Base-by-base conservation (phyloP, 2,329 filamentous ascomycete genomes). In the Dactylellina sp. region DNA sequence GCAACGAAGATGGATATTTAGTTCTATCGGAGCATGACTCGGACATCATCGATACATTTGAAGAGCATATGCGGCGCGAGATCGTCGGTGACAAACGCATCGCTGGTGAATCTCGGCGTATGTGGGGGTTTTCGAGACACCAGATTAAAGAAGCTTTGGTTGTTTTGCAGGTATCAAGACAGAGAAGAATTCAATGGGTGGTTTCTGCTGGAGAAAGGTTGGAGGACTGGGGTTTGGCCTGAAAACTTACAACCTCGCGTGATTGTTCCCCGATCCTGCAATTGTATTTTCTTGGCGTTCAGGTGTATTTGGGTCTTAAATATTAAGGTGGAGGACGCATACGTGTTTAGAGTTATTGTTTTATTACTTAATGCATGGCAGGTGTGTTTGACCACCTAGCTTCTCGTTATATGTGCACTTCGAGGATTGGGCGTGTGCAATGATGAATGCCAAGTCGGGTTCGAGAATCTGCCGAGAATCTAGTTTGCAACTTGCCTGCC, bases 71-170 rank as follows among this genome's bases (percentile, higher is more conserved):
- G 50, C 28, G 71, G 25, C 61, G 71, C 7, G 71, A 75, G 9
- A 68, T 75, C 11, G 52, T 75, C 28, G 71, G 71, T 18, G 14
- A 50, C 20, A 75, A 63, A 46, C 47, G 44, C 16, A 18, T 75
- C 11, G 55, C 71, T 20, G 71, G 71, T 24, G 71, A 75, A 42
- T 63, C 62, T n/a, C 20, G 71, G 22, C 59, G 71, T 5, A 63
- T 66, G 62, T 75, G 71, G 71, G 71, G 71, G 5, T 75, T 75
- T 25, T 66, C 62, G 24, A 66, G 71, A 40, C 44, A 68, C 40
- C 71, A 75, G 32, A 75, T 75, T 18, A 66, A 59, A 37, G 71
- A 75, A 37, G 71, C 71, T 9, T 22, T 75, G 28, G 46, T 75
- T 40, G 63, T 75, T 16, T 32, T 75, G 35, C 49, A 68, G 18